Evolutionary conservation across 2,329 filamentous ascomycete species (phyloP), one percentile per base, ranked within the genome.

Genomic region (Gliomastix tumulicola): DNA sequence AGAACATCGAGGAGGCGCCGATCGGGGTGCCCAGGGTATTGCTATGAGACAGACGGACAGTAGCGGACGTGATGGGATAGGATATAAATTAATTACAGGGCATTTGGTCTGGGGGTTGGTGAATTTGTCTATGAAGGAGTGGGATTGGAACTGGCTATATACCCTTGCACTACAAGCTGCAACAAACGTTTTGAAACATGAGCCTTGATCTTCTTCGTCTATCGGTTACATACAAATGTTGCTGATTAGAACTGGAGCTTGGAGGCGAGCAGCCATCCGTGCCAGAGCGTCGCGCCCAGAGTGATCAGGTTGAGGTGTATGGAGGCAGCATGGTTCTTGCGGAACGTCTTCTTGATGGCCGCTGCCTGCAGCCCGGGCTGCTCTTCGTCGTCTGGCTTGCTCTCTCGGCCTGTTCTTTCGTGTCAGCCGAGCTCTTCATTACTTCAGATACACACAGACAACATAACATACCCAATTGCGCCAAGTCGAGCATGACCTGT

Each of bases 21-120:
- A 59, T 61, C 38, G 48, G 50, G 10, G 49, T 55, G 41, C 45
- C 50, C 20, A 52, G 53, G 32, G 23, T 62, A 21, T 43, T 65
- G 34, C 47, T 60, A 70, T 81, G 51, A 74, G 69, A 36, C 32
- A n/a, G 25, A 28, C 17, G 25, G 17, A 28, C 17, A 16, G n/a
- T n/a, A n/a, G n/a, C n/a, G n/a, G n/a, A n/a, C n/a, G n/a, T n/a
- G n/a, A n/a, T n/a, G n/a, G n/a, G n/a, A n/a, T n/a, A n/a, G n/a
- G n/a, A n/a, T n/a, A n/a, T n/a, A n/a, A n/a, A n/a, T n/a, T n/a
- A n/a, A n/a, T n/a, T n/a, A n/a, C n/a, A n/a, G n/a, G n/a, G n/a
- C n/a, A n/a, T n/a, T n/a, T n/a, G n/a, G n/a, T n/a, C n/a, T n/a
- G n/a, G n/a, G n/a, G n/a, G n/a, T n/a, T n/a, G n/a, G n/a, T n/a